Base-by-base conservation (phyloP, 2,329 filamentous ascomycete genomes). In the Lachnellula arida region DNA sequence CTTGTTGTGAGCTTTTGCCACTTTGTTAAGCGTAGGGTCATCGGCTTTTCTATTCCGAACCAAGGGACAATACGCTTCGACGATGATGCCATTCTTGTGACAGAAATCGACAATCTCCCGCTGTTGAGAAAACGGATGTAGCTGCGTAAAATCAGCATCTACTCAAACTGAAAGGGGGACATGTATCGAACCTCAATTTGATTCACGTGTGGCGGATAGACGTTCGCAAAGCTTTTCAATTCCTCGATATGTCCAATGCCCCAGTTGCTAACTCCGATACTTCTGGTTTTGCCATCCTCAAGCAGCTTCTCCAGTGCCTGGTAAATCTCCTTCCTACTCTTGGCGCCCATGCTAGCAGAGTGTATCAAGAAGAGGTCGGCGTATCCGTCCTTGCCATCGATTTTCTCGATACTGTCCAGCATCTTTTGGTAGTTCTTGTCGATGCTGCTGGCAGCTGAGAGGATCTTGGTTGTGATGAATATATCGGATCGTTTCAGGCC, bases 221-320 rank as follows among this genome's bases (percentile, higher is more conserved):
- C 72, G 47, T 78, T 79, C n/a, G 85, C 85, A 68, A 82, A 86
- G 28, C 71, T 68, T 69, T 82, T 85, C 75, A 90, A 77, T 70
- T 87, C 84, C 66, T 90, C 81, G 23, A 91, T 80, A 66, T 89
- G 83, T 44, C 78, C 76, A 48, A 85, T 78, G 2, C 85, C 84
- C 64, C 81, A 91, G 66, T 91, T 91, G 69, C 85, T 88, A 51
- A 90, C 86, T 0, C 88, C 87, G 64, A 91, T 89, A 39, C 78
- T 79, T 70, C 78, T 82, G 43, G 81, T 78, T 61, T 77, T 81
- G 5, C 85, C 86, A 60, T 84, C 79, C 14, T 75, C 72, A 57
- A 82, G 73, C 42, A 87, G 70, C 67, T 73, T 80, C 72, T 89
- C 86, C 63, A 91, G 71, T 1, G 83, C 85, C 57, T 76, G 73